These are phyloP conservation scores for Euphorbia lathyris DNA, from an alignment of 345 rosid genomes.

Conservation along the genomic window DNA sequence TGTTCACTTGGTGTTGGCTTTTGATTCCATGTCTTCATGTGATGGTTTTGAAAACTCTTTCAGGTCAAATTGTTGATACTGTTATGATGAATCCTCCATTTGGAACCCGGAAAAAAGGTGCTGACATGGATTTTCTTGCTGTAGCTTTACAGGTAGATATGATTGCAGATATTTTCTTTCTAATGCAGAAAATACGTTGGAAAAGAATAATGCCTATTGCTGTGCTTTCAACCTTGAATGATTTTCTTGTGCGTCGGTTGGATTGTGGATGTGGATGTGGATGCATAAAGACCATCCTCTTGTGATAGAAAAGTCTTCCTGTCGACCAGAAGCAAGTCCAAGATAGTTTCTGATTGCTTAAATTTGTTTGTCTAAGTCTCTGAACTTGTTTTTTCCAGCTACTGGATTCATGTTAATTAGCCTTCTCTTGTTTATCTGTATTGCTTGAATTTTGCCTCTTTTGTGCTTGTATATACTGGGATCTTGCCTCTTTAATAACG, in stretches of 20 bases:
- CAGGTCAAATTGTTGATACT: constrained; percentile 70
- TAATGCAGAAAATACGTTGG: not conserved
- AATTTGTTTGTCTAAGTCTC: not conserved
- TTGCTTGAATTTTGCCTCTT: not conserved
- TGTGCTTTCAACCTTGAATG: not conserved
- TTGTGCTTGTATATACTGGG: not conserved
- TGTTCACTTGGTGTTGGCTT: not conserved
- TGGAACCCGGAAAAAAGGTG: constrained; percentile 88
- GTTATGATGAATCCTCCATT: constrained; percentile 96
- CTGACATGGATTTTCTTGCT: constrained; percentile 78
- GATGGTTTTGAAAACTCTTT: constrained; percentile 5
- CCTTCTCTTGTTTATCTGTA: not conserved
- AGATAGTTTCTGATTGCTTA: not conserved
- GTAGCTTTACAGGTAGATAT: constrained; percentile 62
- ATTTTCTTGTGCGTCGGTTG: not conserved
- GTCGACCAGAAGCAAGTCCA: too few relatives aligned
- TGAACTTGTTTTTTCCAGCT: constrained; percentile 1
- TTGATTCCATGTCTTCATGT: constrained; percentile 4
- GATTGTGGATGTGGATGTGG: too few relatives aligned
- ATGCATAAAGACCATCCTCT: not conserved
- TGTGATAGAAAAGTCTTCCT: not conserved
- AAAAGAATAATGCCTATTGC: not conserved
- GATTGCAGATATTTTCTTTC: not conserved
- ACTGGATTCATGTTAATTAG: not conserved
- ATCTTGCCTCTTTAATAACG: not conserved